Conservation (phyloP, 768 basidiomycete genomes). For the Suillus plorans region DNA sequence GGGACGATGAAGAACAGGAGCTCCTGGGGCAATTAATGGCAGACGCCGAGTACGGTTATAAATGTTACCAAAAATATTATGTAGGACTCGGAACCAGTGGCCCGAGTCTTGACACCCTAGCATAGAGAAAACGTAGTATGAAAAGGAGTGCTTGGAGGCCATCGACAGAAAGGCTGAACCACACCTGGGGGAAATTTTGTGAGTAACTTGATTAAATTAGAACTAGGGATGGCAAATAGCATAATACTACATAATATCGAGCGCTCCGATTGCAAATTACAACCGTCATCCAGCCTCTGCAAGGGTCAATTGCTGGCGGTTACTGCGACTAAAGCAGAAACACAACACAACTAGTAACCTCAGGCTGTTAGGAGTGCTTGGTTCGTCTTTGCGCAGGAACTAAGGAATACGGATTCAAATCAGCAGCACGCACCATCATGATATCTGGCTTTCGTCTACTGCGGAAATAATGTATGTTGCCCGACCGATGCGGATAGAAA, state of each 20-base stretch:
- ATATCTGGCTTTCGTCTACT: background rate
- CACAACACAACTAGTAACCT: slow-evolving; percentile 9
- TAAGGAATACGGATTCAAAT: too few species aligned
- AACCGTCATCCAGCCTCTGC: slow-evolving; percentile 10
- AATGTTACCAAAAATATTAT: background rate
- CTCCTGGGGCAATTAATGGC: background rate
- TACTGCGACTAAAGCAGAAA: slow-evolving; percentile 9
- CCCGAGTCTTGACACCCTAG: background rate
- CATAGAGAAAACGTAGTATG: background rate
- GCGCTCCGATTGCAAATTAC: slow-evolving; percentile 16
- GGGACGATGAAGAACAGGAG: background rate
- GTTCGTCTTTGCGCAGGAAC: slow-evolving; percentile 8
- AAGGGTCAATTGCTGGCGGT: slow-evolving; percentile 7
- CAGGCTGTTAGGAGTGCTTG: slow-evolving; percentile 11
- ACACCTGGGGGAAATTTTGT: background rate
- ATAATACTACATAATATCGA: background rate
- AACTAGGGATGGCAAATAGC: background rate
- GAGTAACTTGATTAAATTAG: background rate
- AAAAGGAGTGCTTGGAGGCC: background rate
- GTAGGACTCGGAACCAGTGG: too few species aligned
- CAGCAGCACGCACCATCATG: background rate
- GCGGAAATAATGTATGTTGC: background rate
- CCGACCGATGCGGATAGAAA: background rate
- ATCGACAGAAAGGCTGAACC: background rate
- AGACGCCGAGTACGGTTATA: background rate